phyloP scores from a whole-genome alignment of 2,329 filamentous ascomycete genomes.

The Gaeumannomyces tritici region DNA sequence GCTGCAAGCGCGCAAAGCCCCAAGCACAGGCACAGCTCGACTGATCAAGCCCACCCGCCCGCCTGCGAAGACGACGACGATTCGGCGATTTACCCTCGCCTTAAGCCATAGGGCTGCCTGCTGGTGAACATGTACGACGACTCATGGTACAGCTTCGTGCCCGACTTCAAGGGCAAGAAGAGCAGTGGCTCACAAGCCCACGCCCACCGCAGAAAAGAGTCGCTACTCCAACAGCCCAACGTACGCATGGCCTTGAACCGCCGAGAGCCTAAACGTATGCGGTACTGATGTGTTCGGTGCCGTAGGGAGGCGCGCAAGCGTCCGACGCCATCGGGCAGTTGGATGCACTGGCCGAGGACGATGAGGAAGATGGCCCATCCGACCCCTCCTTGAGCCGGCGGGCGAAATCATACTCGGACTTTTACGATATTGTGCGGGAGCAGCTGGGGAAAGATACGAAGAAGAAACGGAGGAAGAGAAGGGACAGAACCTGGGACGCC shows the following conservation, averaged over 20 bases:
- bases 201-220: slow-evolving; percentile 57
- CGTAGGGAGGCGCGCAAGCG: slow-evolving; percentile 42
- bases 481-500: slow-evolving; percentile 39
- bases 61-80: neutral
- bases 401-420: slow-evolving; percentile 70
- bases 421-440: slow-evolving; percentile 54
- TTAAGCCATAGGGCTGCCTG: neutral
- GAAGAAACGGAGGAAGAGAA: slow-evolving; percentile 29
- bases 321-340: slow-evolving; percentile 45
- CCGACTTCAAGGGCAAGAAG: slow-evolving; percentile 46
- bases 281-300: neutral
- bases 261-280: neutral
- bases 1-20: neutral
- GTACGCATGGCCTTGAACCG: slow-evolving; percentile 27
- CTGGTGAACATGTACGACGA: slow-evolving; percentile 62
- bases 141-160: slow-evolving; percentile 72
- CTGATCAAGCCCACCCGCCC: neutral
- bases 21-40: neutral
- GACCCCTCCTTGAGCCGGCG: slow-evolving; percentile 55
- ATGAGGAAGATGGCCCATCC: slow-evolving; percentile 48
- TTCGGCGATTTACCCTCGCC: neutral
- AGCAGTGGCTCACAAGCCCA: slow-evolving; percentile 29
- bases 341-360: slow-evolving; percentile 47
- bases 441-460: slow-evolving; percentile 43
- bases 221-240: slow-evolving; percentile 58